These are phyloP conservation scores for Rhizopus sp. DNA, from an alignment of 371 early-diverging fungal genomes.

Conservation along the genomic window DNA sequence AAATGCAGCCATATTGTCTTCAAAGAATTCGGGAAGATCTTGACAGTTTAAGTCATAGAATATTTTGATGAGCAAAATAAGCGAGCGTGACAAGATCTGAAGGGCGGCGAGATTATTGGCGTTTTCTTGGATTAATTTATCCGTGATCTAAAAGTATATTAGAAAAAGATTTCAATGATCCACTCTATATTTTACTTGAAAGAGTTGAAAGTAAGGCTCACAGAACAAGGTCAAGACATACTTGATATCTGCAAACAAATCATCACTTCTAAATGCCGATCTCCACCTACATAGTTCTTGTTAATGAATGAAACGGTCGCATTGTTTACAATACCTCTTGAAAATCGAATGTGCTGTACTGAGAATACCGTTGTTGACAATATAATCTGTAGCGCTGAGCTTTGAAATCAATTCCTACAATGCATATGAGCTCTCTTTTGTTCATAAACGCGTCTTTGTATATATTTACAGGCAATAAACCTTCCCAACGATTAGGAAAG, in stretches of 20 bases:
- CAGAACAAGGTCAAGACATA: constrained; percentile 86
- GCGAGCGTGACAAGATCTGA: constrained; percentile 69
- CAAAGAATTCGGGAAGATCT: constrained; percentile 96
- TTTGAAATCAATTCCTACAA: constrained; percentile 73
- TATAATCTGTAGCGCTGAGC: constrained; percentile 77
- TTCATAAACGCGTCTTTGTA: background rate
- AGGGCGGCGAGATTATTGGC: constrained; percentile 64
- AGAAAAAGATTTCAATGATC: constrained; percentile 4
- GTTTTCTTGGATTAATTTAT: constrained; percentile 74
- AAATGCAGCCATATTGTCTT: constrained; percentile 82
- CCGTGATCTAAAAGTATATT: constrained; percentile 63
- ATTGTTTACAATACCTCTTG: constrained; percentile 59
- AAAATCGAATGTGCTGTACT: constrained; percentile 94
- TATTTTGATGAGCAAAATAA: constrained; percentile 82
- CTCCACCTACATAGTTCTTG: constrained; percentile 70
- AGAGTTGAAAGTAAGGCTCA: constrained; percentile 78
- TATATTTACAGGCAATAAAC: constrained; percentile 72
- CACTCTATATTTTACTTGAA: constrained; percentile 55
- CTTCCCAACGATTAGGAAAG: constrained; percentile 88
- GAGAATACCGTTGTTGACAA: constrained; percentile 87
- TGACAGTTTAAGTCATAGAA: constrained; percentile 92
- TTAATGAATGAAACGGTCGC: too few species aligned
- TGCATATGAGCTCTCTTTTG: background rate
- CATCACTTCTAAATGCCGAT: constrained; percentile 77
- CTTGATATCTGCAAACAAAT: constrained; percentile 86